These are phyloP conservation scores for Trametes coccinea DNA, from an alignment of 768 basidiomycete genomes.

Conservation along the genomic window DNA sequence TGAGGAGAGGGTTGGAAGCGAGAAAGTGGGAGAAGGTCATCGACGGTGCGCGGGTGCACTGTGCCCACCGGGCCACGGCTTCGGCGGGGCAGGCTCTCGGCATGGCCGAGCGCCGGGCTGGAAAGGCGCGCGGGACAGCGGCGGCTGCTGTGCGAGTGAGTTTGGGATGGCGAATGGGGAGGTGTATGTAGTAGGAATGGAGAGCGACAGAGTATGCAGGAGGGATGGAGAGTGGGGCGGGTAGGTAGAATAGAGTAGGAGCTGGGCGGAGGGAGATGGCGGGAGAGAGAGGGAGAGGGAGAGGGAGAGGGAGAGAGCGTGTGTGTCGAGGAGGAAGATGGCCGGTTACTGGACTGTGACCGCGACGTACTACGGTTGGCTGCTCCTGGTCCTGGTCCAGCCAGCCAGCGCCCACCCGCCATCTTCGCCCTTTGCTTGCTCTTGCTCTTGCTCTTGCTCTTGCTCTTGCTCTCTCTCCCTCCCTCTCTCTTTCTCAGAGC, in stretches of 20 bases:
- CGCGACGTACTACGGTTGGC: too few species aligned
- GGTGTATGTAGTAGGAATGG: neutral
- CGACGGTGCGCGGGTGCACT: neutral
- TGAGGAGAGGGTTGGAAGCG: neutral
- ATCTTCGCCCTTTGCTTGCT: conserved; percentile 1
- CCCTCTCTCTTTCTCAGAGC: conserved; percentile 23
- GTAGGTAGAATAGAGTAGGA: too few species aligned
- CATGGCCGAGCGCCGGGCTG: neutral
- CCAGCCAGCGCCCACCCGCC: neutral
- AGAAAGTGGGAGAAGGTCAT: conserved; percentile 9
- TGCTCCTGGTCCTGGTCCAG: conserved; percentile 1
- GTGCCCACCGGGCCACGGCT: neutral
- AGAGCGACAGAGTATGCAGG: neutral
- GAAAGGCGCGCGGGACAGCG: neutral
- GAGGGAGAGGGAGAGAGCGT: too few species aligned
- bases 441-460: conserved; percentile 24
- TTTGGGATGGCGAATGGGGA: neutral
- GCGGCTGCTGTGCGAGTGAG: neutral
- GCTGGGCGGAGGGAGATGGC: too few species aligned
- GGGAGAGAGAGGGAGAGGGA: too few species aligned
- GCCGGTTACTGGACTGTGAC: too few species aligned
- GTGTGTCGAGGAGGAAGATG: too few species aligned
- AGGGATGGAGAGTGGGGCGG: neutral
- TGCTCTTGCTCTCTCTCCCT: conserved; percentile 10
- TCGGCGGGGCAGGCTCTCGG: neutral